Evolutionary conservation across 2,329 filamentous ascomycete genomes (phyloP), one percentile per base, ranked within the genome.

Genomic region (Uncinocarpus reesii): DNA sequence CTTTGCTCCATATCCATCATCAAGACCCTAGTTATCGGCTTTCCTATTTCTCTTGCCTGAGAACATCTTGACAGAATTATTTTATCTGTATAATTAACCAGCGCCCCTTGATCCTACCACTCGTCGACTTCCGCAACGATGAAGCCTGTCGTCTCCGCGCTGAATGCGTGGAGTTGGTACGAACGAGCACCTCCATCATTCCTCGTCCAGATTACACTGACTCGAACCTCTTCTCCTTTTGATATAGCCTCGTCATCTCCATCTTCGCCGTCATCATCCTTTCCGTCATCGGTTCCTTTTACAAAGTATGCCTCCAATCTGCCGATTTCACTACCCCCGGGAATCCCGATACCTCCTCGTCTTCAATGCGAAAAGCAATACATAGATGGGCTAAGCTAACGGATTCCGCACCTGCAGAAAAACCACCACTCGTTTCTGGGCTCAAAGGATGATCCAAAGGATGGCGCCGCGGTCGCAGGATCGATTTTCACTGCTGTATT

Each of bases 81-180:
- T n/a, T 4, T 8, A 34, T 34, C 10, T 23, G 16, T 34, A 43
- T 43, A 11, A 8, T 43, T 35, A 23, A 18, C n/a, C n/a, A n/a
- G n/a, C n/a, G n/a, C n/a, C n/a, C n/a, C n/a, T n/a, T n/a, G 15
- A 4, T 42, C 16, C 24, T 4, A 7, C 23, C 10, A 43, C 15
- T 36, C 32, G 31, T 34, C 44, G n/a, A n/a, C 26, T 46, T 41
- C n/a, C 42, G 24, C 18, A 57, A 58, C 67, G 63, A 95, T 95
- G 89, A 95, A 95, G 82, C 89, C 90, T 58, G 75, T 96, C 64
- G 86, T 96, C 59, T 84, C 86, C 64, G 83, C 87, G 57, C 78
- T 89, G 72, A 89, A 94, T 72, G 90, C 89, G 62, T 95, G 89
- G 88, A 86, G 82, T 73, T 95, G 89, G 89, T 95, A 74, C 63